These are phyloP conservation scores for Suhomyces guaymorum DNA, from an alignment of 1,139 yeast species.

Conservation along the genomic window DNA sequence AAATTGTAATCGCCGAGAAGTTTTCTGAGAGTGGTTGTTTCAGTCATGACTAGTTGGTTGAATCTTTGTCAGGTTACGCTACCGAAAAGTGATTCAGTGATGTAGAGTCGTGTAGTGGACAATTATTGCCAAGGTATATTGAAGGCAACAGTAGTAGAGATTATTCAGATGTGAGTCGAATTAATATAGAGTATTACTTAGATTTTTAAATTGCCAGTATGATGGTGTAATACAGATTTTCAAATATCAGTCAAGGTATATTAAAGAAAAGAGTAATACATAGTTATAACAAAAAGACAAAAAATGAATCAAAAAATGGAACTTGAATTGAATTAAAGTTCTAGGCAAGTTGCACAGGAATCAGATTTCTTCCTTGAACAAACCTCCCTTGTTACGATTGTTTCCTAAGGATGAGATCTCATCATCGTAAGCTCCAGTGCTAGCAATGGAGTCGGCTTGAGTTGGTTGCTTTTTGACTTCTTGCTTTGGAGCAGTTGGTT, in stretches of 20 bases:
- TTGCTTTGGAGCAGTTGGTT: too few species aligned
- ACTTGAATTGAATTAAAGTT: constrained; percentile 6
- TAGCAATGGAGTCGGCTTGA: constrained; percentile 11
- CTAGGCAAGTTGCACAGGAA: too few species aligned
- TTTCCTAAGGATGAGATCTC: constrained; percentile 33
- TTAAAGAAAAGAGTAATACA: constrained; percentile 12
- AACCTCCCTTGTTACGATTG: constrained; percentile 34
- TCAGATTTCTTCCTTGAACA: constrained; percentile 48
- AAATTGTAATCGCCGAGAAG: constrained; percentile 23
- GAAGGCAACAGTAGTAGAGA: too few species aligned
- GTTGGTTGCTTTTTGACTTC: constrained; percentile 4
- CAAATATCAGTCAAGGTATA: constrained; percentile 5
- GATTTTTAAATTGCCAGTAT: too few species aligned
- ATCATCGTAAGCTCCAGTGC: constrained; percentile 24
- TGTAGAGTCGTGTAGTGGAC: constrained; percentile 2
- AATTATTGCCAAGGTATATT: not conserved
- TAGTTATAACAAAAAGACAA: constrained; percentile 8
- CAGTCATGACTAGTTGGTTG: constrained; percentile 8
- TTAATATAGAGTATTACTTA: too few species aligned
- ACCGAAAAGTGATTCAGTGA: too few species aligned
- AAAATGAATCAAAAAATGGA: constrained; percentile 1
- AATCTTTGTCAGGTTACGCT: too few species aligned
- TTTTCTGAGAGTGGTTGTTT: constrained; percentile 10
- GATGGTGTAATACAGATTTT: too few species aligned
- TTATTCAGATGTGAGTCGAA: too few species aligned